phyloP scores from a whole-genome alignment of 352 stramenopile genomes.

The Phytopythium helicoides region DNA sequence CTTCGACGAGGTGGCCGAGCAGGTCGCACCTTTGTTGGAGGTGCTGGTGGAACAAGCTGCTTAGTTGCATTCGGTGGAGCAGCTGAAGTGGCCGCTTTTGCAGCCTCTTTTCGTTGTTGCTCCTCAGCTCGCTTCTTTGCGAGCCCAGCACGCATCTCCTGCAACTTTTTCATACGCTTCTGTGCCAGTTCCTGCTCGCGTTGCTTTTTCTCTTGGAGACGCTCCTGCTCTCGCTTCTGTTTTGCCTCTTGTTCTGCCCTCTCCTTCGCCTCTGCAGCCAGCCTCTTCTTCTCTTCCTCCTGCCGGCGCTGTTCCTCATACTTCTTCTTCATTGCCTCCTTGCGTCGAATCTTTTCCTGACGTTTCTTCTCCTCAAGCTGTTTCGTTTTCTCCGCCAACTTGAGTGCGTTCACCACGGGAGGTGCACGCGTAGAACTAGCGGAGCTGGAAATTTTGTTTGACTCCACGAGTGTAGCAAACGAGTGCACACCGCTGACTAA shows the following conservation, averaged over 20 bases:
- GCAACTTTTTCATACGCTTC: slow-evolving; percentile 55
- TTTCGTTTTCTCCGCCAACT: slow-evolving; percentile 64
- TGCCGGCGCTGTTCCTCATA: slow-evolving; percentile 68
- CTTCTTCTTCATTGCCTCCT: slow-evolving; percentile 62
- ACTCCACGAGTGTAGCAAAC: slow-evolving; percentile 67
- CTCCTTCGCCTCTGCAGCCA: slow-evolving; percentile 44
- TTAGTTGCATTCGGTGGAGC: too few species aligned
- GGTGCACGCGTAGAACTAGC: slow-evolving; percentile 34
- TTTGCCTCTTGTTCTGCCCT: slow-evolving; percentile 59
- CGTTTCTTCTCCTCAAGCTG: slow-evolving; percentile 68
- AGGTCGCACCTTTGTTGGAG: slow-evolving; percentile 1
- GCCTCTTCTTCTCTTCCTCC: slow-evolving; percentile 71
- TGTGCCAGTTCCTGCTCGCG: slow-evolving; percentile 37
- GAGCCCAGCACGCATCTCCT: slow-evolving; percentile 63
- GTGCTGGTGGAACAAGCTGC: background rate
- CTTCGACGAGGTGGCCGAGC: background rate
- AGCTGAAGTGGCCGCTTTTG: background rate
- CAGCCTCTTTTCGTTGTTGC: slow-evolving; percentile 11
- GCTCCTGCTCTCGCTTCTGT: slow-evolving; percentile 54
- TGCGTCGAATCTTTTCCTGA: slow-evolving; percentile 57
- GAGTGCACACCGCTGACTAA: slow-evolving; percentile 74
- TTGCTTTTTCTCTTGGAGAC: slow-evolving; percentile 56
- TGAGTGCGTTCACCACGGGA: slow-evolving; percentile 64
- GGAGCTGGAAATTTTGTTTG: slow-evolving; percentile 28
- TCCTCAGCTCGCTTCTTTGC: slow-evolving; percentile 62